phyloP scores from a whole-genome alignment of 1,284 basidiomycete species.

The Sanguinoderma infundibulare region DNA sequence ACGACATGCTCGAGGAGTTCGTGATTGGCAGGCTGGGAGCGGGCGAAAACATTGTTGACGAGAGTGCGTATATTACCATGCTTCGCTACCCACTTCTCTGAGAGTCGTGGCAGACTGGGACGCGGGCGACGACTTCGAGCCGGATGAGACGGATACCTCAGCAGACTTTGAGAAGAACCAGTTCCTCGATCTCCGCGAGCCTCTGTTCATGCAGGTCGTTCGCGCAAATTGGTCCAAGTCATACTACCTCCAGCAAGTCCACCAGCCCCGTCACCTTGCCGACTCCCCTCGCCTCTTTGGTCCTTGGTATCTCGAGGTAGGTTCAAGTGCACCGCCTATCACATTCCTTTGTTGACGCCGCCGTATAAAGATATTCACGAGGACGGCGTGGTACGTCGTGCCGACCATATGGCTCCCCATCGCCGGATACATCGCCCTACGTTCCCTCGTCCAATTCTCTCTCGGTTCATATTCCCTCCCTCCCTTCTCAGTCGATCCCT shows the following conservation, averaged over 20 bases:
- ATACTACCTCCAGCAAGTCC: conserved; percentile 96
- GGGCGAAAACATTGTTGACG: conserved; percentile 76
- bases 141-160: conserved; percentile 81
- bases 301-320: conserved; percentile 80
- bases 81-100: not conserved
- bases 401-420: conserved; percentile 95
- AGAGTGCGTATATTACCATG: conserved; percentile 56
- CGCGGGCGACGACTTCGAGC: conserved; percentile 86
- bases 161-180: conserved; percentile 87
- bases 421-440: conserved; percentile 77
- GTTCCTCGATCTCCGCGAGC: conserved; percentile 91
- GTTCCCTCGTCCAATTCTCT: conserved; percentile 82
- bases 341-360: not conserved
- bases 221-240: conserved; percentile 88
- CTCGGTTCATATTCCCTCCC: conserved; percentile 56
- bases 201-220: conserved; percentile 88
- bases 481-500: conserved; percentile 56
- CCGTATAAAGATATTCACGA: conserved; percentile 69
- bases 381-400: conserved; percentile 94
- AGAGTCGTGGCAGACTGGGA: conserved; percentile 65
- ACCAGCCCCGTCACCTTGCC: conserved; percentile 91
- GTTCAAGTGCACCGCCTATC: conserved; percentile 10
- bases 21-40: conserved; percentile 80
- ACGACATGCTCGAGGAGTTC: conserved; percentile 91
- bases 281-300: conserved; percentile 91